phyloP scores from a whole-genome alignment of 176 grass and related monocot genomes.

The Olyra latifolia region DNA sequence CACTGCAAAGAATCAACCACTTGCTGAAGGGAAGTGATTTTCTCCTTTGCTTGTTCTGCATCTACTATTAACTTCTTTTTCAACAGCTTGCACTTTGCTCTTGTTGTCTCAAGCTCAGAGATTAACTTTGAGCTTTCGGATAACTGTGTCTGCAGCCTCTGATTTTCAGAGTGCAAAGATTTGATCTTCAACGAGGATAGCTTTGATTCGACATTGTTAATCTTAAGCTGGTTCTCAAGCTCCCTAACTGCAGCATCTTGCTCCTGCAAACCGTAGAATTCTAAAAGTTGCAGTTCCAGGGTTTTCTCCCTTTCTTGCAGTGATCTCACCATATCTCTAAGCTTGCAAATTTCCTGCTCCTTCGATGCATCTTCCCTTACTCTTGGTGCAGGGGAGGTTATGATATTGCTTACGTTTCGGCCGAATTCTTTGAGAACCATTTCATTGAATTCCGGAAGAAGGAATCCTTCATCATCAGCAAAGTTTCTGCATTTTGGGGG shows the following conservation, averaged over 20 bases:
- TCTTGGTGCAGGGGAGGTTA: conserved; percentile 28
- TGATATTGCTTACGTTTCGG: conserved; percentile 31
- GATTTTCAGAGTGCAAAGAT: conserved; percentile 80
- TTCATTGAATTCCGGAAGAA: conserved; percentile 83
- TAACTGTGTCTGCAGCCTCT: conserved; percentile 55
- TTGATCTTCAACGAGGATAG: conserved; percentile 73
- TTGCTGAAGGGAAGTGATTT: conserved; percentile 53
- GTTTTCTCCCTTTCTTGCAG: conserved; percentile 80
- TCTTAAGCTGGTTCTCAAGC: conserved; percentile 85
- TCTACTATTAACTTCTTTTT: conserved; percentile 55
- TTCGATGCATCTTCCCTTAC: conserved; percentile 45
- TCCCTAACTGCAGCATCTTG: conserved; percentile 64
- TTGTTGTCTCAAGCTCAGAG: conserved; percentile 61
- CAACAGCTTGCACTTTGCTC: conserved; percentile 58
- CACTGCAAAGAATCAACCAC: conserved; percentile 36
- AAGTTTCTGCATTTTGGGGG: conserved; percentile 55
- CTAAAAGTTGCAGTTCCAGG: conserved; percentile 66
- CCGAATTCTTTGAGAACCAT: conserved; percentile 67
- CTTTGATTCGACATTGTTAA: conserved; percentile 75
- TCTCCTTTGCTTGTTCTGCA: conserved; percentile 56
- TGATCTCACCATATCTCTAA: conserved; percentile 75
- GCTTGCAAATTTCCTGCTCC: conserved; percentile 62
- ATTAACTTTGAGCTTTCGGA: conserved; percentile 46
- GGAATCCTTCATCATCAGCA: conserved; percentile 61
- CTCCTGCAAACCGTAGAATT: conserved; percentile 71